Conservation (phyloP, 1,284 basidiomycete genomes). For the Moesziomyces globuligerus region DNA sequence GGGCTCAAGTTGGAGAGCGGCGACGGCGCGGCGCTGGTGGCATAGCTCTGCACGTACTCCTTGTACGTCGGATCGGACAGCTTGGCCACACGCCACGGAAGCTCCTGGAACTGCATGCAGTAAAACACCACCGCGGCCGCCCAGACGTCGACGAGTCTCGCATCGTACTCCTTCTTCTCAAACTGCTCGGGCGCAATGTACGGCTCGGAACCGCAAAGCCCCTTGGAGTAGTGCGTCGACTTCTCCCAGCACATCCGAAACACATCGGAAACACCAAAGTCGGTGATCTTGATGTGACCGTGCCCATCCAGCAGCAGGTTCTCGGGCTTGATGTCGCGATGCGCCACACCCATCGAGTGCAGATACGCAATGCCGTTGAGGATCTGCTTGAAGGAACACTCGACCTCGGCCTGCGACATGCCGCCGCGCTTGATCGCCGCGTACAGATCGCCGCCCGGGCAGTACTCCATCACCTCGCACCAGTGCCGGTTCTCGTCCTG, state of each 20-base stretch:
- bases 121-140: constrained; percentile 97
- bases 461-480: constrained; percentile 99
- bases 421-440: constrained; percentile 97
- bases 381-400: constrained; percentile 98
- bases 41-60: constrained; percentile 79
- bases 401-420: constrained; percentile 92
- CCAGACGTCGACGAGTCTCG: constrained; percentile 96
- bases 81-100: constrained; percentile 92
- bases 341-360: constrained; percentile 94
- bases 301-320: constrained; percentile 92
- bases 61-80: constrained; percentile 82
- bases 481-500: constrained; percentile 95
- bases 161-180: constrained; percentile 95
- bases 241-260: constrained; percentile 98
- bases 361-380: constrained; percentile 87
- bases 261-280: constrained; percentile 97
- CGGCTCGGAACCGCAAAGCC: constrained; percentile 94
- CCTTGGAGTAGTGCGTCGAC: constrained; percentile 95
- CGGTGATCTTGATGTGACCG: constrained; percentile 97
- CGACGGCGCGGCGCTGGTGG: constrained; percentile 68
- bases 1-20: constrained; percentile 85
- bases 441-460: constrained; percentile 90
- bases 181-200: constrained; percentile 99
- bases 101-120: constrained; percentile 75
- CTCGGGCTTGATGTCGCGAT: constrained; percentile 98